Evolutionary conservation across 306 rosid genomes (phyloP).

Genomic region (Vigna unguiculata): DNA sequence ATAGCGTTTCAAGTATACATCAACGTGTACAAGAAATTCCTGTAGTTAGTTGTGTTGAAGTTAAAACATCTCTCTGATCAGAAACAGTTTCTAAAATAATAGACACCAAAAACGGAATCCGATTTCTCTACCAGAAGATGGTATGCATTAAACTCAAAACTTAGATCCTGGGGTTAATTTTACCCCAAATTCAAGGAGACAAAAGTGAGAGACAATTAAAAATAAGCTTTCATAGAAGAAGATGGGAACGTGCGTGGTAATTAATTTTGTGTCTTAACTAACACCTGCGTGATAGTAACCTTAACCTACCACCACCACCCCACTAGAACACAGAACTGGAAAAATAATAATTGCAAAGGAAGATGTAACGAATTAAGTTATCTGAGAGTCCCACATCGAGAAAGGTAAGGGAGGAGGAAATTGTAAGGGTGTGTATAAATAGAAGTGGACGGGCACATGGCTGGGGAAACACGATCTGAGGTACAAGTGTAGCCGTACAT

Average conservation of each 20-base stretch:
- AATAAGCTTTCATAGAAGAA: neutral
- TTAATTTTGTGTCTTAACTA: neutral
- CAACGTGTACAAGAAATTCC: neutral
- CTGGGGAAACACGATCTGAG: neutral
- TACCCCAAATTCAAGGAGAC: neutral
- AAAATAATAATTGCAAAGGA: neutral
- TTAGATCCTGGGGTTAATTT: neutral
- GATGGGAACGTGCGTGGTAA: neutral
- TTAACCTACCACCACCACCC: too few relatives aligned
- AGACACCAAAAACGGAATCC: neutral
- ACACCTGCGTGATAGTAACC: too few relatives aligned
- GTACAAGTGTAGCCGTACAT: too few relatives aligned
- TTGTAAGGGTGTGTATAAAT: too few relatives aligned
- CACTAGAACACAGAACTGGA: neutral
- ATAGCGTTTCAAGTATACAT: too few relatives aligned
- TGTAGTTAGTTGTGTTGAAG: too few relatives aligned
- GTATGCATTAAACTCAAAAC: neutral
- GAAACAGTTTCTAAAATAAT: neutral
- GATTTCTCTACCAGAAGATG: neutral
- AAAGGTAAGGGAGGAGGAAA: neutral
- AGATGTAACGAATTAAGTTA: neutral
- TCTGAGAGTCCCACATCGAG: neutral
- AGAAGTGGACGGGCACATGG: neutral
- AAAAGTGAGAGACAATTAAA: neutral
- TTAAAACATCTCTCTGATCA: neutral